Conservation (phyloP, 2,329 filamentous ascomycete genomes). For the Biscogniauxia mediterranea region DNA sequence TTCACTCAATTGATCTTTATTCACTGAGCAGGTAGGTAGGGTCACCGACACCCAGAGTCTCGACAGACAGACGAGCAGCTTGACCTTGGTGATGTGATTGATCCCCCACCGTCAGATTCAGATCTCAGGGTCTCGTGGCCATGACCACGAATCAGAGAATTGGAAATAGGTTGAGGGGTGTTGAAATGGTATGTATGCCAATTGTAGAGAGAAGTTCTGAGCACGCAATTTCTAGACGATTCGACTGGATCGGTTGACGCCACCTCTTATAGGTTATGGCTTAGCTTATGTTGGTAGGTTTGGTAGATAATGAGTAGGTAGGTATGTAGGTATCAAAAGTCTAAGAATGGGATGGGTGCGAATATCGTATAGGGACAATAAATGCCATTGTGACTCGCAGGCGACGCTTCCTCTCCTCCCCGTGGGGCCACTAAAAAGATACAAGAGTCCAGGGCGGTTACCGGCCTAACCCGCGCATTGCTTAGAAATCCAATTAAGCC, state of each 20-base stretch:
- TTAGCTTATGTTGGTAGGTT: no score
- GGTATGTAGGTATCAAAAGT: no score
- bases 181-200: constrained; percentile 16
- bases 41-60: no score
- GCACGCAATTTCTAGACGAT: constrained; percentile 4
- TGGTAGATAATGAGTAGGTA: no score
- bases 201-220: constrained; percentile 1
- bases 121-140: constrained; percentile 20
- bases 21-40: no score
- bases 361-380: background rate
- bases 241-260: constrained; percentile 1
- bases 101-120: constrained; percentile 13
- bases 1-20: no score
- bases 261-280: background rate
- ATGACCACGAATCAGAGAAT: constrained; percentile 19
- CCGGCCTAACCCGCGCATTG: constrained; percentile 25
- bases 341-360: background rate
- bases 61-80: no score
- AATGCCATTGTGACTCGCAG: background rate
- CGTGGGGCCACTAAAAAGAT: background rate
- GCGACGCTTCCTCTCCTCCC: background rate
- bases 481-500: constrained; percentile 33
- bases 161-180: constrained; percentile 6
- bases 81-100: background rate
- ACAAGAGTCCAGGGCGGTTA: constrained; percentile 3